phyloP scores from a whole-genome alignment of 106 monocot genomes.

The Platanthera zijinensis region DNA sequence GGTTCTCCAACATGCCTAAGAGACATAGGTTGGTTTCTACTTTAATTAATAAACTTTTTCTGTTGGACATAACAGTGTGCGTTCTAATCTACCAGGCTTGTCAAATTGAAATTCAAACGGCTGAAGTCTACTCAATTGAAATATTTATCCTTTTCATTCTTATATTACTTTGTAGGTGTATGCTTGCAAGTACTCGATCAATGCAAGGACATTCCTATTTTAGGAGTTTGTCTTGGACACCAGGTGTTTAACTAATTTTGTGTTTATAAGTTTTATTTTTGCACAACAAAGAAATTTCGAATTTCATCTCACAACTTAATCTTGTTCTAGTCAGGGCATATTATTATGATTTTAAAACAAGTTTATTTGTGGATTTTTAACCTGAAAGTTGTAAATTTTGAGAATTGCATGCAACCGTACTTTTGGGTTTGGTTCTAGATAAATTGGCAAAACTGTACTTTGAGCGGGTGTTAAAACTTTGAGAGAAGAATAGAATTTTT shows the following conservation, averaged over 20 bases:
- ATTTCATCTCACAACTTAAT: neutral
- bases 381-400: too few relatives aligned
- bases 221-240: constrained; percentile 98
- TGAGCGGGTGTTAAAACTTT: too few relatives aligned
- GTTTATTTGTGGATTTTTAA: neutral
- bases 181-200: constrained; percentile 61
- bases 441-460: too few relatives aligned
- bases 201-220: constrained; percentile 79
- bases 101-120: neutral
- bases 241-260: constrained; percentile 41
- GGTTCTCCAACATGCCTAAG: constrained; percentile 68
- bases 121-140: neutral
- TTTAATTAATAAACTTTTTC: neutral
- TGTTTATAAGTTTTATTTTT: neutral
- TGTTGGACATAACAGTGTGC: neutral
- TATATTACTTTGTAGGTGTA: constrained; percentile 44
- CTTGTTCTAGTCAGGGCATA: neutral
- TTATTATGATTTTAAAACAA: neutral
- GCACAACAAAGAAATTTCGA: neutral
- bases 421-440: neutral
- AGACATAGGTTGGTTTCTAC: constrained; percentile 57
- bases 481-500: too few relatives aligned
- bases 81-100: neutral
- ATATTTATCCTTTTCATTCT: neutral
- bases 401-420: neutral